Percentiles rank a stretch among this genome's conserved stretches.
Evolutionary conservation across 371 early-diverging fungal species (phyloP).

Genomic region (Apophysomyces elegans): DNA sequence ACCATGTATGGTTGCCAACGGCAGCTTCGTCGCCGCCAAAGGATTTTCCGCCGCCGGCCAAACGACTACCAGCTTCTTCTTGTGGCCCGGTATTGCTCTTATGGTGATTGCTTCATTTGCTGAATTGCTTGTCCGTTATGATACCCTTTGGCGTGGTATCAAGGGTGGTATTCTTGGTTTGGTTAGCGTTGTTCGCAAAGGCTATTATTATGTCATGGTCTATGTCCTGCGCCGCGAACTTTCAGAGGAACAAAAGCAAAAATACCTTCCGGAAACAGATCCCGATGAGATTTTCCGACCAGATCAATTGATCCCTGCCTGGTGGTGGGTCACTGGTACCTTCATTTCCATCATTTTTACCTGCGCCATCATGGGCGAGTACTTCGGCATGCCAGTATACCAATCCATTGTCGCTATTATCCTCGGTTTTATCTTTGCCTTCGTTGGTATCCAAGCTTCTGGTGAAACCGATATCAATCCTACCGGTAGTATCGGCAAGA

Average conservation of each 20-base stretch:
- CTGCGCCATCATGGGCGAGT: constrained; percentile 61
- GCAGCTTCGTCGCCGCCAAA: constrained; percentile 35
- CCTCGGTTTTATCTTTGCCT: constrained; percentile 70
- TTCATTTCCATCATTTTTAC: constrained; percentile 62
- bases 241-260: constrained; percentile 8
- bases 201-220: constrained; percentile 3
- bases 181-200: background rate
- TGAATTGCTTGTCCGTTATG: constrained; percentile 62
- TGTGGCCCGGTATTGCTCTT: constrained; percentile 79
- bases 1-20: constrained; percentile 44
- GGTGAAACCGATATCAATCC: constrained; percentile 77
- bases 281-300: constrained; percentile 36
- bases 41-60: constrained; percentile 39
- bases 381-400: constrained; percentile 62
- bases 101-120: constrained; percentile 72
- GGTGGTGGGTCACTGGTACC: constrained; percentile 66
- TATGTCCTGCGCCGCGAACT: constrained; percentile 7
- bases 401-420: constrained; percentile 62
- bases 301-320: constrained; percentile 62
- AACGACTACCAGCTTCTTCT: constrained; percentile 58
- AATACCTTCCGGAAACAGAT: constrained; percentile 13
- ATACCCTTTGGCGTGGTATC: constrained; percentile 61
- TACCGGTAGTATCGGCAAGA: constrained; percentile 63
- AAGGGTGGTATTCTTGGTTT: constrained; percentile 38
- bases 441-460: constrained; percentile 71